Conservation (phyloP, 306 rosid species). For the Erythrophleum fordii region DNA sequence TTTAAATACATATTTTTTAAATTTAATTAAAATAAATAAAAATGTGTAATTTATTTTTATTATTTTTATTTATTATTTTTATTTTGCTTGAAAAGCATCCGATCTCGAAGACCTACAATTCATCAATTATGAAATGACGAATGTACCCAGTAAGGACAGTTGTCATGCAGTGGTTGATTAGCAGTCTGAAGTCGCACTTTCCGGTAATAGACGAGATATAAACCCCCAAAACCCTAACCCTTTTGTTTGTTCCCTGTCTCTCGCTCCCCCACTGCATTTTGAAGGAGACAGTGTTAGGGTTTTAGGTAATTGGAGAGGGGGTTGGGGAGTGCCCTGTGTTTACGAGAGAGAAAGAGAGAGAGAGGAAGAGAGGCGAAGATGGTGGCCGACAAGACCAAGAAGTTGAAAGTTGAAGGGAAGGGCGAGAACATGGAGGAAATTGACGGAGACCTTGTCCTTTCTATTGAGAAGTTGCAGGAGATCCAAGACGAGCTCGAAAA, state of each 20-base stretch:
- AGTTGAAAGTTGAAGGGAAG: constrained; percentile 57
- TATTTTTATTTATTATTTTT: too few species aligned
- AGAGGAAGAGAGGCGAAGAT: constrained; percentile 42
- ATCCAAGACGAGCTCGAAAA: constrained; percentile 92
- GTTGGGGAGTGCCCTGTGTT: neutral
- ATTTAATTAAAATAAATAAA: too few species aligned
- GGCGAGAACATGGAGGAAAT: constrained; percentile 56
- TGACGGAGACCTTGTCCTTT: constrained; percentile 74
- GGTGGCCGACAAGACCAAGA: constrained; percentile 77
- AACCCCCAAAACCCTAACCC: constrained; percentile 74
- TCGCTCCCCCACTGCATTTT: neutral
- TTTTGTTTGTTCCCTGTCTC: neutral
- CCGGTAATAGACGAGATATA: constrained; percentile 13
- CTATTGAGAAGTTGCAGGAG: constrained; percentile 88
- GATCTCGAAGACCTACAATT: neutral
- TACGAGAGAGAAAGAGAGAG: neutral
- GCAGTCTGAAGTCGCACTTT: neutral
- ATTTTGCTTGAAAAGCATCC: too few species aligned
- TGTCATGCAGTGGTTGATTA: constrained; percentile 15
- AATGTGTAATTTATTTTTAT: too few species aligned
- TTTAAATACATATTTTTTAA: too few species aligned
- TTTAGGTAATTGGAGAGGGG: constrained; percentile 42
- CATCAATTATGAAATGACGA: neutral
- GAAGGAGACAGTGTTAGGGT: constrained; percentile 55
- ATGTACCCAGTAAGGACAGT: constrained; percentile 3